Percentiles rank a stretch among this genome's conserved stretches.
These are phyloP conservation scores for Daphne laureola DNA, from an alignment of 441 rosid genomes.

Conservation along the genomic window DNA sequence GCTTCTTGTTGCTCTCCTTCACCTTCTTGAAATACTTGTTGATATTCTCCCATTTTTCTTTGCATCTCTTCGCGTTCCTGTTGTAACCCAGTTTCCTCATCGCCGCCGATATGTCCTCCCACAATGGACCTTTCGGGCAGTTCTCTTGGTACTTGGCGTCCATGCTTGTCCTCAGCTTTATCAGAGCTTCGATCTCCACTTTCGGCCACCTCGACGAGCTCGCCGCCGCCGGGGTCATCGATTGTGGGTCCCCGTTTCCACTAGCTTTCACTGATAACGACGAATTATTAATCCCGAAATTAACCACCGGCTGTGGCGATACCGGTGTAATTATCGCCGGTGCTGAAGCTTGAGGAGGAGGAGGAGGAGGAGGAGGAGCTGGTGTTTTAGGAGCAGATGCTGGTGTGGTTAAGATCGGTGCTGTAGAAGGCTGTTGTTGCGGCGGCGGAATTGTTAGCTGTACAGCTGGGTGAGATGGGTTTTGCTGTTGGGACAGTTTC, in stretches of 20 bases:
- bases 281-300: constrained; percentile 15
- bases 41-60: constrained; percentile 98
- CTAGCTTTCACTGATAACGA: constrained; percentile 13
- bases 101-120: constrained; percentile 80
- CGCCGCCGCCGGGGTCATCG: constrained; percentile 14
- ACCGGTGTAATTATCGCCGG: not conserved
- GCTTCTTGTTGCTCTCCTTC: constrained; percentile 69
- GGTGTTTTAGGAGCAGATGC: constrained; percentile 6
- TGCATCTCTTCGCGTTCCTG: constrained; percentile 76
- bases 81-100: constrained; percentile 75
- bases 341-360: not conserved
- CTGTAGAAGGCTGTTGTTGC: constrained; percentile 11
- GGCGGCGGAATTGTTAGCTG: constrained; percentile 1
- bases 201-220: constrained; percentile 93
- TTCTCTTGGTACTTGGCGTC: constrained; percentile 65
- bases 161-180: constrained; percentile 40
- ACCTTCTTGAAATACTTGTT: constrained; percentile 96
- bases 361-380: constrained; percentile 9
- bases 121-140: constrained; percentile 73
- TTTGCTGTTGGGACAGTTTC: constrained; percentile 51
- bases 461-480: constrained; percentile 13
- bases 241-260: constrained; percentile 26
- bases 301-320: constrained; percentile 10
- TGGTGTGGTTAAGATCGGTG: constrained; percentile 12
- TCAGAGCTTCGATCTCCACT: constrained; percentile 59